Percentiles rank a stretch among this genome's conserved stretches.
These are phyloP conservation scores for Corrigiola litoralis DNA, from an alignment of 179 eudicot species.

Conservation along the genomic window DNA sequence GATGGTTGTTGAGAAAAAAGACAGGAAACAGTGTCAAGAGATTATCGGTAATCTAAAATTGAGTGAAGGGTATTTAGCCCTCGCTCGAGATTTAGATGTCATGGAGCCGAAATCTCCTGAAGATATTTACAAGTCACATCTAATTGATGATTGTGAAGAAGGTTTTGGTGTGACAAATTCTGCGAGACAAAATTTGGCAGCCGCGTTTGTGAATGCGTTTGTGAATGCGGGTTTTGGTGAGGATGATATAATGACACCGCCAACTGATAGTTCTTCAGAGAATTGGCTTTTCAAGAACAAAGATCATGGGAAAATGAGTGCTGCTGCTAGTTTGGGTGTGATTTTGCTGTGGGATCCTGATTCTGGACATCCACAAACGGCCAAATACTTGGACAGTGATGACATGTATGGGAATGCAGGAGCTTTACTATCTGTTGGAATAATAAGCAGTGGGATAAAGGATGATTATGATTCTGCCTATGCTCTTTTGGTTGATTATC, in stretches of 20 bases:
- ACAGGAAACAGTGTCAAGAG: constrained; percentile 72
- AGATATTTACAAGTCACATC: constrained; percentile 94
- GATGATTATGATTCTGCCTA: constrained; percentile 89
- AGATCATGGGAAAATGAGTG: constrained; percentile 95
- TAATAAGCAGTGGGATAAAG: constrained; percentile 76
- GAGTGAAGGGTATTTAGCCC: constrained; percentile 93
- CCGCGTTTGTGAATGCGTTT: constrained; percentile 96
- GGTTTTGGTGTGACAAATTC: constrained; percentile 88
- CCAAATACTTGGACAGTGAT: constrained; percentile 82
- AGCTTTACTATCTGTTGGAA: constrained; percentile 89
- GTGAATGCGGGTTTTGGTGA: constrained; percentile 96
- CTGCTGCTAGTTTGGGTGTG: constrained; percentile 99
- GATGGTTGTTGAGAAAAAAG: constrained; percentile 60
- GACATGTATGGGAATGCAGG: constrained; percentile 87
- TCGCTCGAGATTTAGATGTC: constrained; percentile 98
- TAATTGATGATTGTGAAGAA: constrained; percentile 93
- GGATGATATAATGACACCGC: constrained; percentile 74
- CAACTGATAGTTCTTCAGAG: constrained; percentile 66
- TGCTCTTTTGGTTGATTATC: constrained; percentile 79
- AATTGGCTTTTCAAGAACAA: constrained; percentile 96
- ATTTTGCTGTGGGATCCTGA: constrained; percentile 97
- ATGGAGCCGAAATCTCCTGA: constrained; percentile 98
- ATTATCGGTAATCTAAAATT: constrained; percentile 67
- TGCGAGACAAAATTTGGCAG: constrained; percentile 93
- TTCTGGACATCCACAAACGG: constrained; percentile 90